phyloP scores from a whole-genome alignment of 805 yeast species.

The Candida vartiovaarae region DNA sequence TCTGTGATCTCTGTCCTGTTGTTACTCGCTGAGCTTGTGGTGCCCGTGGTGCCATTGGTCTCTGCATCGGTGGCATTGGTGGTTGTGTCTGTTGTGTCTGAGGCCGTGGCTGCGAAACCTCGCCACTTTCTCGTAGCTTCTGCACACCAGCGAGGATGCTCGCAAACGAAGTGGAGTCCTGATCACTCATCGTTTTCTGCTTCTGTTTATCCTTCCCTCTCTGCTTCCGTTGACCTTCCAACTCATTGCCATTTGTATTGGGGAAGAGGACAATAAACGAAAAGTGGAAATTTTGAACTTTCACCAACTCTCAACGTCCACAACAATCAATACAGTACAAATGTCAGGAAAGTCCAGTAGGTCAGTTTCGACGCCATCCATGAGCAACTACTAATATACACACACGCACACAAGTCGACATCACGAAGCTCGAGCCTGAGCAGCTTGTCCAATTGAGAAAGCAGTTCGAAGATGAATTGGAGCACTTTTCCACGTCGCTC shows the following conservation, averaged over 20 bases:
- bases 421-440: slow-evolving; percentile 67
- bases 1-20: neutral
- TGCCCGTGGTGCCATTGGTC: neutral
- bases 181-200: slow-evolving; percentile 3
- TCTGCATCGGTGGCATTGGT: neutral
- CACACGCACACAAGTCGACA: slow-evolving; percentile 41
- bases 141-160: slow-evolving; percentile 67
- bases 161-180: slow-evolving; percentile 57
- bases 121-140: slow-evolving; percentile 33
- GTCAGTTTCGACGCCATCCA: neutral
- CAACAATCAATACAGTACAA: neutral
- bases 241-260: too few relatives aligned
- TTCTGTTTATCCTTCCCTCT: neutral
- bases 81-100: neutral
- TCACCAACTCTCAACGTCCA: neutral
- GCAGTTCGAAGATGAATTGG: slow-evolving; percentile 77
- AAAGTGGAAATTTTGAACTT: neutral
- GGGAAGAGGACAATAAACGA: neutral
- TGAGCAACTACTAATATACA: neutral
- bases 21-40: neutral
- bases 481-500: slow-evolving; percentile 77
- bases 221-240: neutral
- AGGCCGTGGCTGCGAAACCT: neutral
- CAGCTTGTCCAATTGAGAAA: slow-evolving; percentile 80
- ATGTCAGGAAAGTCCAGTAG: slow-evolving; percentile 12